phyloP scores from a whole-genome alignment of 257 asterid species.

The Galeopsis tetrahit region DNA sequence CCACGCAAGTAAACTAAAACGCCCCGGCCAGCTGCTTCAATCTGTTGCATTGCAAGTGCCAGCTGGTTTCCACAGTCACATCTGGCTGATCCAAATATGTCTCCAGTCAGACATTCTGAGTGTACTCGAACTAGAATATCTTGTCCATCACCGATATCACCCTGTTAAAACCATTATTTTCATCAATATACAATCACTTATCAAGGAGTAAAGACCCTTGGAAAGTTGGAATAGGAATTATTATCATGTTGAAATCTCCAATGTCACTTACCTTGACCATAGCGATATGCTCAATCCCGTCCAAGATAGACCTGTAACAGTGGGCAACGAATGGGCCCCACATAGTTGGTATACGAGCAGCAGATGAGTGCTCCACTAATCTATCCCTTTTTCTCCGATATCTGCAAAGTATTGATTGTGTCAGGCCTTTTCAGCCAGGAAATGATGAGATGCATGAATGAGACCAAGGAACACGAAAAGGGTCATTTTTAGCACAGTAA shows the following conservation, averaged over 20 bases:
- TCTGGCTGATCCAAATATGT: constrained; percentile 94
- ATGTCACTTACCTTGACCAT: constrained; percentile 83
- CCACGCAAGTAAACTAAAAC: constrained; percentile 95
- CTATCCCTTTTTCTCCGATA: constrained; percentile 89
- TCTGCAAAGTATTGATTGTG: constrained; percentile 50
- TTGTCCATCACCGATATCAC: constrained; percentile 86
- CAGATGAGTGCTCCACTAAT: constrained; percentile 87
- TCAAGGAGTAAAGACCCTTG: background rate
- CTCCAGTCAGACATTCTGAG: constrained; percentile 98
- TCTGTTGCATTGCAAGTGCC: constrained; percentile 89
- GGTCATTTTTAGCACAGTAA: background rate
- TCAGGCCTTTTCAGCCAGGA: constrained; percentile 31
- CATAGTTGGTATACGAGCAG: constrained; percentile 88
- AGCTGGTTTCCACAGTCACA: constrained; percentile 96
- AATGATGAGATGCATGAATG: constrained; percentile 15
- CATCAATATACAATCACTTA: too few relatives aligned
- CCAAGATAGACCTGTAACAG: constrained; percentile 83
- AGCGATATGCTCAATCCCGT: constrained; percentile 95
- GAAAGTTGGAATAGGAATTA: background rate
- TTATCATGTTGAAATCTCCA: background rate
- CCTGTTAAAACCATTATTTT: constrained; percentile 49
- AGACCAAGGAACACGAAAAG: background rate
- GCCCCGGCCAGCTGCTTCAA: constrained; percentile 93
- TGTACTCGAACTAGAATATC: constrained; percentile 94
- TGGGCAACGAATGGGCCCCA: constrained; percentile 96